Evolutionary conservation across 2,329 filamentous ascomycete species (phyloP).

Genomic region (Davidsoniella australis): DNA sequence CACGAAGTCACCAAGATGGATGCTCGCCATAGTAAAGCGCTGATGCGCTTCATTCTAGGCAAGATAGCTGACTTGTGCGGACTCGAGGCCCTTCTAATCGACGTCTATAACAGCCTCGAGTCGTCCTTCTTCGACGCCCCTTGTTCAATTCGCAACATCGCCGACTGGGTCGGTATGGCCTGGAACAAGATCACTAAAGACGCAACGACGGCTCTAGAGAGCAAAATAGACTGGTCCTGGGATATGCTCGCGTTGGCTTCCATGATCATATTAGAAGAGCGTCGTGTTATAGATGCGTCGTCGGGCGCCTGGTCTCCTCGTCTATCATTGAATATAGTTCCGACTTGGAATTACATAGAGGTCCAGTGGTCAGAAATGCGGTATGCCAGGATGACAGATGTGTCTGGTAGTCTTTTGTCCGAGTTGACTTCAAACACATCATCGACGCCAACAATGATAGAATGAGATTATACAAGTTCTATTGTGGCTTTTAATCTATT

Average conservation of each 20-base stretch:
- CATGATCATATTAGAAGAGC: slow-evolving; percentile 1
- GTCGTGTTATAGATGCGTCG: not conserved
- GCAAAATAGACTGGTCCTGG: not conserved
- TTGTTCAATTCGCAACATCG: not conserved
- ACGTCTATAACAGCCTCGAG: not conserved
- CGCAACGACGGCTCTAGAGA: no score
- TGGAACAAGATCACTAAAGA: not conserved
- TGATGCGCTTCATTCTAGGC: slow-evolving; percentile 1
- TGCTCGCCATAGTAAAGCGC: slow-evolving; percentile 1
- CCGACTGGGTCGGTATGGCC: slow-evolving; percentile 3
- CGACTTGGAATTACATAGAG: not conserved
- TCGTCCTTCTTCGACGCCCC: not conserved
- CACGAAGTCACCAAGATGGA: slow-evolving; percentile 6
- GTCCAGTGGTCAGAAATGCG: not conserved
- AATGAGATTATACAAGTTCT: no score
- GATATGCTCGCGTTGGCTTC: not conserved
- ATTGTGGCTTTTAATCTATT: no score
- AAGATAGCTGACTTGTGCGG: not conserved
- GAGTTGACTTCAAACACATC: no score
- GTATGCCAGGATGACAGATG: no score
- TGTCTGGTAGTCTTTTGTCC: no score
- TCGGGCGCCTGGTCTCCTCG: not conserved
- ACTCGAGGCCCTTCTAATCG: not conserved
- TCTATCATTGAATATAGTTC: not conserved
- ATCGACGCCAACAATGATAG: no score